Conservation (phyloP, 345 rosid genomes). For the Fremontodendron californicum region DNA sequence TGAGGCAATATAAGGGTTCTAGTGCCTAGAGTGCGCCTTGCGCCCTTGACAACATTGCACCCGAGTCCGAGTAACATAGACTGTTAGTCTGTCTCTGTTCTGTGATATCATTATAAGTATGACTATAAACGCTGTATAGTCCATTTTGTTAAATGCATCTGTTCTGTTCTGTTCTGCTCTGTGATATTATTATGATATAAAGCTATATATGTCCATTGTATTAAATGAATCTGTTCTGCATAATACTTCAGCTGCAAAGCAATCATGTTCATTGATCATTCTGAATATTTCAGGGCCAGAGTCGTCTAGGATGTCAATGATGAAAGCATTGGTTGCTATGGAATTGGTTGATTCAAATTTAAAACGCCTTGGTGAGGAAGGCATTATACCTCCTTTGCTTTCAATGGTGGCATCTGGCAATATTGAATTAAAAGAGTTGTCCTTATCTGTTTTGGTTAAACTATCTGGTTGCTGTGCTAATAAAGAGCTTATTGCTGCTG, state of each 20-base stretch:
- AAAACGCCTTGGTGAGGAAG: conserved; percentile 50
- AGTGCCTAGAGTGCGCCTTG: too few relatives aligned
- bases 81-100: neutral
- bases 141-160: neutral
- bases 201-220: neutral
- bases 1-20: too few relatives aligned
- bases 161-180: neutral
- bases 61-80: too few relatives aligned
- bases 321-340: conserved; percentile 44
- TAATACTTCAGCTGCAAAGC: neutral
- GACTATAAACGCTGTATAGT: too few relatives aligned
- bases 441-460: conserved; percentile 46
- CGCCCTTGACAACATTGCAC: too few relatives aligned
- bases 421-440: conserved; percentile 42
- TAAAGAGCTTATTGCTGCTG: conserved; percentile 47
- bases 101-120: neutral
- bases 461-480: conserved; percentile 39
- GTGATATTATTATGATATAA: neutral
- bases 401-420: conserved; percentile 45
- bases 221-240: neutral
- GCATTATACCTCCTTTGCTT: conserved; percentile 54
- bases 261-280: conserved; percentile 11
- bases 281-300: conserved; percentile 45
- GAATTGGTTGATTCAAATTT: conserved; percentile 49
- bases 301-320: conserved; percentile 42